Evolutionary conservation across 2,329 filamentous ascomycete species (phyloP).

Genomic region (Hirsutella minnesotensis): DNA sequence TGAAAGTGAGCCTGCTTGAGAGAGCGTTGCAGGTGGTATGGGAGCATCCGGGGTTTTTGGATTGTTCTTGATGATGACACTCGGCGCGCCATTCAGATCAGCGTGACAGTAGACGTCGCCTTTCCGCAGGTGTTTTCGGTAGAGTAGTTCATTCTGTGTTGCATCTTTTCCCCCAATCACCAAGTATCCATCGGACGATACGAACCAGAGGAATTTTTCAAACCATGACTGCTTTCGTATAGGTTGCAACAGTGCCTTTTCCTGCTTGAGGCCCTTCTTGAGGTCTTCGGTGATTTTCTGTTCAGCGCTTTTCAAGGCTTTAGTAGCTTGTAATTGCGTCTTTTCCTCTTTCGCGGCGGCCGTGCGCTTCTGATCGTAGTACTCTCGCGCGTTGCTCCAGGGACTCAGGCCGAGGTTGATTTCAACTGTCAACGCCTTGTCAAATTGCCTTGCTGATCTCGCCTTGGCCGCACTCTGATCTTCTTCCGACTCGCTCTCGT

Average conservation of each 20-base stretch:
- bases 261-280: conserved; percentile 79
- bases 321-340: conserved; percentile 68
- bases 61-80: conserved; percentile 86
- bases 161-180: conserved; percentile 81
- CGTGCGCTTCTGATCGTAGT: conserved; percentile 78
- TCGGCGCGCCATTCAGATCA: conserved; percentile 71
- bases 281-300: conserved; percentile 78
- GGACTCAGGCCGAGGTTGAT: conserved; percentile 73
- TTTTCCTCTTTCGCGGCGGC: conserved; percentile 82
- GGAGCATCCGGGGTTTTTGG: conserved; percentile 65
- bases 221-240: conserved; percentile 86
- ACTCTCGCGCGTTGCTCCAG: conserved; percentile 82
- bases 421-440: conserved; percentile 59
- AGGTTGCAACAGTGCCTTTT: conserved; percentile 76
- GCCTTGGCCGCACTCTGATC: conserved; percentile 19
- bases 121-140: conserved; percentile 71
- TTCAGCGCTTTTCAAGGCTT: conserved; percentile 80
- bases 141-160: conserved; percentile 86
- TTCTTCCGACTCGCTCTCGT: conserved; percentile 42
- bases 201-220: conserved; percentile 92
- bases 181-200: conserved; percentile 90
- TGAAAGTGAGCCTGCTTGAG: conserved; percentile 76
- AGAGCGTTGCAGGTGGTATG: conserved; percentile 81
- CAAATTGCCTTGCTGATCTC: conserved; percentile 27
- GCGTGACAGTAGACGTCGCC: conserved; percentile 90